Evolutionary conservation across 2,329 filamentous ascomycete genomes (phyloP), one percentile per base, ranked within the genome.

Genomic region (Cordyceps pruinosa): DNA sequence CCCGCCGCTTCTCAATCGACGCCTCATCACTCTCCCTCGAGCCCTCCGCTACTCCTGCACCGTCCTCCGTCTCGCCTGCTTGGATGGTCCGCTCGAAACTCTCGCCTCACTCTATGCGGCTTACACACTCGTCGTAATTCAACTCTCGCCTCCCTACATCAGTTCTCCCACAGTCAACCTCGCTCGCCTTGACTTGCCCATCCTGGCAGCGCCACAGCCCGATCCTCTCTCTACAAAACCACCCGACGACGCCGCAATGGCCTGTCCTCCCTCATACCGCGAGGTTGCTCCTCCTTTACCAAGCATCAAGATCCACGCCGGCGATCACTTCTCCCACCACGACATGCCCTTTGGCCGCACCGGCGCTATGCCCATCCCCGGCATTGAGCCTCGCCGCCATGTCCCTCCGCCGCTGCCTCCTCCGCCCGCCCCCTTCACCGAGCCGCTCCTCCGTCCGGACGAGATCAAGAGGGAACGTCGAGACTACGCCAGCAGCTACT

Each of bases 341-440:
- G 68, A 72, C 32, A 63, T 66, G 48, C 61, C 66, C 37, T 73
- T 67, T 59, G 62, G 69, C 53, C 61, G 67, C 56, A 72, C 68
- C 60, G 63, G 65, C 46, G 72, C 75, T 42, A 71, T 78, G 66
- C 67, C 72, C 49, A 78, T 79, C 58, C 76, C 74, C 34, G 73
- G 74, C 49, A 64, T 69, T 44, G 61, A 66, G 15, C 61, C 63
- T 45, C 66, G 64, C 58, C 61, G 66, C 58, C 64, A 69, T 60
- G 73, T 68, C 3, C 76, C 76, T 59, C 76, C 76, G 52, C 71
- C 76, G 35, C 61, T 79, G 45, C 76, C 76, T n/a, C 76, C 76
- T n/a, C 76, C 76, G 5, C 69, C 69, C 34, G 66, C 71, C 5
- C 72, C 71, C 7, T 67, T 72, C 37, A 64, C 66, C 37, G 72